Percentiles rank a stretch among this genome's conserved stretches.
These are phyloP conservation scores for Quercus glauca DNA, from an alignment of 306 rosid genomes.

Conservation along the genomic window DNA sequence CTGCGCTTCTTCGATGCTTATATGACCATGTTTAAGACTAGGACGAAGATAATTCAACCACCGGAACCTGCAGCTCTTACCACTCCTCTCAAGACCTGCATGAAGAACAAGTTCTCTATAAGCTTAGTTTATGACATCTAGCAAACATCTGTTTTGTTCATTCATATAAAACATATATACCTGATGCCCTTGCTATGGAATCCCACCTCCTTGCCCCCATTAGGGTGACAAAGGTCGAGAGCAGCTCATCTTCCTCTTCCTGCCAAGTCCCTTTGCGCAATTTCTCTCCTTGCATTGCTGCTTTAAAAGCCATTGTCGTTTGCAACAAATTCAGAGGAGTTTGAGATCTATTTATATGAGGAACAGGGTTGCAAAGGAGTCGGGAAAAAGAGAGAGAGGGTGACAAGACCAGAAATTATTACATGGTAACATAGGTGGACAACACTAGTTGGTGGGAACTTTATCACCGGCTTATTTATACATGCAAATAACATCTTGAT, in stretches of 20 bases:
- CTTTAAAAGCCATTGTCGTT: slow-evolving; percentile 23
- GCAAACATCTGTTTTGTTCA: background rate
- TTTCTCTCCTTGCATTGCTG: slow-evolving; percentile 32
- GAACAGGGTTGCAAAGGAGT: slow-evolving; percentile 5
- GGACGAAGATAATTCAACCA: slow-evolving; percentile 82
- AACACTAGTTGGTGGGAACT: slow-evolving; percentile 57
- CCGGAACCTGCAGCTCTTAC: slow-evolving; percentile 83
- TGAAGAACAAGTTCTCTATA: background rate
- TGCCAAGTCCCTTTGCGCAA: slow-evolving; percentile 71
- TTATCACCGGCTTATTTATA: slow-evolving; percentile 44
- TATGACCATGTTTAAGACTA: slow-evolving; percentile 58
- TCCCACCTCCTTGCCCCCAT: slow-evolving; percentile 71
- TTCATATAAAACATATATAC: slow-evolving; percentile 19
- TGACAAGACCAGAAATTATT: slow-evolving; percentile 40
- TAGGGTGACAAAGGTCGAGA: slow-evolving; percentile 40
- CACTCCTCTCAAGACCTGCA: slow-evolving; percentile 70
- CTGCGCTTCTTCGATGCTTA: slow-evolving; percentile 47
- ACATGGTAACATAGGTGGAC: slow-evolving; percentile 32
- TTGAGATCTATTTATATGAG: slow-evolving; percentile 13
- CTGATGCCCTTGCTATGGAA: slow-evolving; percentile 65
- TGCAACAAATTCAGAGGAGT: slow-evolving; percentile 9
- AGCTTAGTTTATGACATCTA: background rate
- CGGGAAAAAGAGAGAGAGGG: slow-evolving; percentile 9
- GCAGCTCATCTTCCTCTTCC: slow-evolving; percentile 66
- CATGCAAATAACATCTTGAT: slow-evolving; percentile 12